A percentile compares a stretch with the other conserved stretches of the same genome.
Evolutionary conservation across 441 rosid genomes (phyloP).

Genomic region (Aquilaria agallochum): DNA sequence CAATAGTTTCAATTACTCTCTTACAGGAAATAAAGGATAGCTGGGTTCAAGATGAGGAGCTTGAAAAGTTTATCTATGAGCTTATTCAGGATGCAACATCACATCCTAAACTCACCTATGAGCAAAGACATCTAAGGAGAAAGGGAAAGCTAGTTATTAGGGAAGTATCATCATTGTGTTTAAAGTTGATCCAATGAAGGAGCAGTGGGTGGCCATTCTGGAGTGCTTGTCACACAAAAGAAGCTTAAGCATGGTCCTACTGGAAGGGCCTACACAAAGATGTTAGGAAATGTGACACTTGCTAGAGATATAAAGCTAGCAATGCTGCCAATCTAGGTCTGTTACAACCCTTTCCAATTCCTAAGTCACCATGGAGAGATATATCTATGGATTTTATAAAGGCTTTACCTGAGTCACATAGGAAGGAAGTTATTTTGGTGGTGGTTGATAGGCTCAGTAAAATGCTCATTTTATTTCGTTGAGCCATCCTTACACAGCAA

Average conservation of each 20-base stretch:
- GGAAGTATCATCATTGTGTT: not conserved
- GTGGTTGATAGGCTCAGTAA: slow-evolving; percentile 4
- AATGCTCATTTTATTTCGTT: not conserved
- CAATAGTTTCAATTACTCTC: too few species aligned
- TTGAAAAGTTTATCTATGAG: not conserved
- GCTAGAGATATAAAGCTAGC: not conserved
- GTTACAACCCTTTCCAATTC: too few species aligned
- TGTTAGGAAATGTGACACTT: too few species aligned
- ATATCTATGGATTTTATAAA: slow-evolving; percentile 4
- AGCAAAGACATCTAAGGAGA: not conserved
- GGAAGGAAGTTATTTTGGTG: not conserved
- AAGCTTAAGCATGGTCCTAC: not conserved
- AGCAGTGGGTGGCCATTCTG: not conserved
- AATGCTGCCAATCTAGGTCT: too few species aligned
- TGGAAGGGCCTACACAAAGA: not conserved
- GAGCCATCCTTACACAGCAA: not conserved
- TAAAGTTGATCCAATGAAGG: not conserved
- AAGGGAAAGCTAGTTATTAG: not conserved
- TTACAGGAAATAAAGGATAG: too few species aligned
- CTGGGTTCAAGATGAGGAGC: not conserved
- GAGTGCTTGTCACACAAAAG: not conserved
- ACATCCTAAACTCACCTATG: not conserved
- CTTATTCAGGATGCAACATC: not conserved
- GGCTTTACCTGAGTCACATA: not conserved
- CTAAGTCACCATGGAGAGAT: not conserved